Conservation (phyloP, 495 filamentous ascomycete species). For the Talaromyces stipitatus region DNA sequence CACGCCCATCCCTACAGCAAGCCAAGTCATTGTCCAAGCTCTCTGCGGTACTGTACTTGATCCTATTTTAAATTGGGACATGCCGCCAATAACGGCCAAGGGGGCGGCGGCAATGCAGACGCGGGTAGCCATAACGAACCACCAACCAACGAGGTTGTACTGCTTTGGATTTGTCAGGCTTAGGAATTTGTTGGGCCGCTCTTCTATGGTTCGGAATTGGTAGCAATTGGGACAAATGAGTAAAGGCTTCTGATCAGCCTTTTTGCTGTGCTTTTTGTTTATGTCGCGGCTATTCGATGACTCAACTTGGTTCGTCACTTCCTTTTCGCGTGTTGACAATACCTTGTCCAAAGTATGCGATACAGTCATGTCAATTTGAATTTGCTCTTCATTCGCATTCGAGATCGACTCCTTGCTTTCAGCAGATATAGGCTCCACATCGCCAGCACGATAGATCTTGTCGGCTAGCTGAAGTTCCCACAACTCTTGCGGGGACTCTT, state of each 20-base stretch:
- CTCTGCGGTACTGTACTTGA: conserved; percentile 22
- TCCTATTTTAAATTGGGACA: conserved; percentile 18
- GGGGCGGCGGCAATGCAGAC: conserved; percentile 11
- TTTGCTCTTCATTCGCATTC: not conserved
- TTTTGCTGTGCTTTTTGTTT: not conserved
- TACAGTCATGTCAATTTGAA: not conserved
- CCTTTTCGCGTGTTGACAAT: not conserved
- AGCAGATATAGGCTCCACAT: conserved; percentile 9
- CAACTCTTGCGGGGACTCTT: conserved; percentile 11
- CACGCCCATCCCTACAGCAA: conserved; percentile 16
- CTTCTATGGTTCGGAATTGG: not conserved
- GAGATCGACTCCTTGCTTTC: conserved; percentile 3
- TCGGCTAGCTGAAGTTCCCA: conserved; percentile 14
- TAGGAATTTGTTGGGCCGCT: not conserved
- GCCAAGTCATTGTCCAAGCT: conserved; percentile 30
- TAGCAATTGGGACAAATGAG: conserved; percentile 5
- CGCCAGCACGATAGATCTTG: conserved; percentile 9
- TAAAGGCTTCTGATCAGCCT: not conserved
- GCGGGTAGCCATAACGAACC: not conserved
- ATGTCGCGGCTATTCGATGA: not conserved
- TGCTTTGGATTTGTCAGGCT: not conserved
- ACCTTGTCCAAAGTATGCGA: not conserved
- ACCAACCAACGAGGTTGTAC: not conserved
- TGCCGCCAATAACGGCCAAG: conserved; percentile 22
- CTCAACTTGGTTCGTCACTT: not conserved